A percentile compares a stretch with the other conserved stretches of the same genome.
Conservation (phyloP, 495 filamentous ascomycete species). For the Annulohypoxylon moriforme region DNA sequence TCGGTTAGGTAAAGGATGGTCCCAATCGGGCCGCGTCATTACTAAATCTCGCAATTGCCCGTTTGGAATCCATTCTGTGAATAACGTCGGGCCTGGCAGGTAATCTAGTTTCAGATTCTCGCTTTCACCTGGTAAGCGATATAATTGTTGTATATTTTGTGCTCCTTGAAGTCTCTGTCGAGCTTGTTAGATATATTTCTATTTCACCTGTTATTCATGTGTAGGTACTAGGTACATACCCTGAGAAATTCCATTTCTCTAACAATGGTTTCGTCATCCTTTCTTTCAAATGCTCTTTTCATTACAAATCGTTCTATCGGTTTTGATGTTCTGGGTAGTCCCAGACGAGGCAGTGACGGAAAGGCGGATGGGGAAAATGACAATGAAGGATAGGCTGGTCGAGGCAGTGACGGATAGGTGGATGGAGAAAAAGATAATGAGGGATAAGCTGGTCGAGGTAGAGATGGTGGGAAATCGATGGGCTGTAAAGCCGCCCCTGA, state of each 20-base stretch:
- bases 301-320: conserved; percentile 25
- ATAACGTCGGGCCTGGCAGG: conserved; percentile 11
- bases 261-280: not conserved
- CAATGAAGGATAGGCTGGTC: too few species aligned
- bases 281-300: conserved; percentile 18
- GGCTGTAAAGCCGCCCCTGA: too few species aligned
- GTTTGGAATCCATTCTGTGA: conserved; percentile 41
- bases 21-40: conserved; percentile 7
- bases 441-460: too few species aligned
- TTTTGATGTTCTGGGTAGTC: not conserved
- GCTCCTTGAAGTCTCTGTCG: conserved; percentile 26
- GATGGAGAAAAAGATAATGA: too few species aligned
- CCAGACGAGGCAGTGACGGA: not conserved
- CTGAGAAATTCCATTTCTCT: conserved; percentile 25
- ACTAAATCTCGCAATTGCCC: conserved; percentile 22
- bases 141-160: conserved; percentile 33
- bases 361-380: too few species aligned
- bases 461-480: too few species aligned
- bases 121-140: not conserved
- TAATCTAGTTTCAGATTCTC: not conserved
- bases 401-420: too few species aligned
- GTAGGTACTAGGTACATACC: conserved; percentile 15
- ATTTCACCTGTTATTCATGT: not conserved
- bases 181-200: conserved; percentile 1
- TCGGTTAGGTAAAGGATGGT: conserved; percentile 38